Percentiles rank a stretch among this genome's conserved stretches.
These are phyloP conservation scores for Malbranchea cinnamomea DNA, from an alignment of 2,329 filamentous ascomycete genomes.

Conservation along the genomic window DNA sequence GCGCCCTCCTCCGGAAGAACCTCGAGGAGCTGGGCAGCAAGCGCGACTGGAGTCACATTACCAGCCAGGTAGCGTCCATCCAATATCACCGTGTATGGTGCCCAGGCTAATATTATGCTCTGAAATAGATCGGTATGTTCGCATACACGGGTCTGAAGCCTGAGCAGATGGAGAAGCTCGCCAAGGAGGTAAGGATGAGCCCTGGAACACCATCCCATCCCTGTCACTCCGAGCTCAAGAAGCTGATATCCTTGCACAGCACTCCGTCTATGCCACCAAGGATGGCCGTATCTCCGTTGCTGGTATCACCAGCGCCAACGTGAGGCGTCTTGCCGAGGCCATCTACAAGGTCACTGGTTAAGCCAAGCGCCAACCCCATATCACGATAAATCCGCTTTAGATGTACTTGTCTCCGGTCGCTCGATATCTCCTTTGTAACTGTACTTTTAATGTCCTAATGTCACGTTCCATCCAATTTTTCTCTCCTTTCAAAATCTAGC, in stretches of 20 bases:
- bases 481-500: too few species aligned
- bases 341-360: constrained; percentile 38
- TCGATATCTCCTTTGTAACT: too few species aligned
- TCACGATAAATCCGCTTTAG: neutral
- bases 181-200: constrained; percentile 53
- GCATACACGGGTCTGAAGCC: constrained; percentile 88
- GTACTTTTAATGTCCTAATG: too few species aligned
- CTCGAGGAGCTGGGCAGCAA: constrained; percentile 88
- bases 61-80: constrained; percentile 46
- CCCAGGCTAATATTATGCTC: neutral
- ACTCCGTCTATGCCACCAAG: constrained; percentile 95
- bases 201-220: constrained; percentile 5
- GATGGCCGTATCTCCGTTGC: constrained; percentile 38
- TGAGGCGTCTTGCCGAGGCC: constrained; percentile 34
- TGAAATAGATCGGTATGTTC: constrained; percentile 80
- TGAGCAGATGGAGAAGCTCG: constrained; percentile 80
- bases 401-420: too few species aligned
- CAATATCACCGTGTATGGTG: neutral
- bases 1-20: constrained; percentile 82
- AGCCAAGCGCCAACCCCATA: constrained; percentile 6
- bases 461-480: too few species aligned
- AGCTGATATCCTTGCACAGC: too few species aligned
- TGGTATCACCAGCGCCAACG: constrained; percentile 35
- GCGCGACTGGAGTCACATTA: constrained; percentile 98
- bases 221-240: too few species aligned